Evolutionary conservation across 2,329 filamentous ascomycete species (phyloP).

Genomic region (Elsinoe batatas): DNA sequence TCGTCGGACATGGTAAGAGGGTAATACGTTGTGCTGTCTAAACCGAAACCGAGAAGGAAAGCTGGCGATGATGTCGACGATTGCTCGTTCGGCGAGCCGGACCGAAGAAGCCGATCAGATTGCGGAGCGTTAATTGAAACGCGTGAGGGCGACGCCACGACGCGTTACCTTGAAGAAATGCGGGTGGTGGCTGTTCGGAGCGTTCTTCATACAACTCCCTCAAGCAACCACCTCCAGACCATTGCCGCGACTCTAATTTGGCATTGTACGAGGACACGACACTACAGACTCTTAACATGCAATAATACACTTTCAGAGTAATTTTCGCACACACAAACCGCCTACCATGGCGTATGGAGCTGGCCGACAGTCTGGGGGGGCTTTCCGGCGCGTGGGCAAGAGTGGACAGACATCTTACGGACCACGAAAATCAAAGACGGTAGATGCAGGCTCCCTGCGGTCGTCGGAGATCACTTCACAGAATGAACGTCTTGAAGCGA

Average conservation of each 20-base stretch:
- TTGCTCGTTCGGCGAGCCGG: not conserved
- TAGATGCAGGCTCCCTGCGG: constrained; percentile 63
- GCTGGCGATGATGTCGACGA: not conserved
- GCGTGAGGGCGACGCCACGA: not conserved
- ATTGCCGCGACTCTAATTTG: not conserved
- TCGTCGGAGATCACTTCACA: constrained; percentile 78
- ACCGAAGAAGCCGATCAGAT: not conserved
- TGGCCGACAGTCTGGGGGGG: constrained; percentile 37
- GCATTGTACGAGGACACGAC: not conserved
- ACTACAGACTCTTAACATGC: not conserved
- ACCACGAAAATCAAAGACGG: constrained; percentile 57
- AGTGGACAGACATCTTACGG: constrained; percentile 41
- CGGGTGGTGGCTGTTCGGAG: not conserved
- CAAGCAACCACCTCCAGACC: not conserved
- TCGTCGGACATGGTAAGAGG: constrained; percentile 36
- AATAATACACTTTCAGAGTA: not conserved
- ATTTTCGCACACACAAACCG: not conserved
- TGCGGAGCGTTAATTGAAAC: not conserved
- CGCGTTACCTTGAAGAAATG: not conserved
- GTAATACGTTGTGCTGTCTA: not conserved
- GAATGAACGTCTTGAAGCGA: constrained; percentile 86
- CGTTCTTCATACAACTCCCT: not conserved
- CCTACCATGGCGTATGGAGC: constrained; percentile 34
- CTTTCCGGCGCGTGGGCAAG: constrained; percentile 34
- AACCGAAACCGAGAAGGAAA: too few relatives aligned